These are phyloP conservation scores for Cercospora citrullina DNA, from an alignment of 2,329 filamentous ascomycete species.

Conservation along the genomic window DNA sequence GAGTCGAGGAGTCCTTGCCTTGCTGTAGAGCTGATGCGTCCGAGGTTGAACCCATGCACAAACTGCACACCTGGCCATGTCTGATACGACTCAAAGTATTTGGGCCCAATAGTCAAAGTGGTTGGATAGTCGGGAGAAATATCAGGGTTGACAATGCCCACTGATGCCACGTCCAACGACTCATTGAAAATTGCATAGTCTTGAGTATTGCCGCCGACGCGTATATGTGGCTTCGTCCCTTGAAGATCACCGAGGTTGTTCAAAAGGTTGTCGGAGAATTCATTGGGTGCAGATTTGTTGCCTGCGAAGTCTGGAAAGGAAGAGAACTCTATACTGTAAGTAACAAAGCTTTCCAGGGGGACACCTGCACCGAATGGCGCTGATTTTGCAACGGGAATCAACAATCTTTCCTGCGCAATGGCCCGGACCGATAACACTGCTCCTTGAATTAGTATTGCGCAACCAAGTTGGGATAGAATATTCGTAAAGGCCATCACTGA, in stretches of 20 bases:
- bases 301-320: conserved; percentile 57
- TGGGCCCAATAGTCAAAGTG: conserved; percentile 60
- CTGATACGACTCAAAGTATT: conserved; percentile 63
- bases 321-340: conserved; percentile 55
- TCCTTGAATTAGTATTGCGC: not conserved
- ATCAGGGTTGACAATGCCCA: conserved; percentile 54
- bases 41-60: conserved; percentile 63
- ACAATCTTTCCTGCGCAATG: not conserved
- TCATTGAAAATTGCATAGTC: conserved; percentile 63
- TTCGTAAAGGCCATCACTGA: not conserved
- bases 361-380: conserved; percentile 32
- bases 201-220: conserved; percentile 68
- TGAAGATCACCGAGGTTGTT: conserved; percentile 57
- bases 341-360: conserved; percentile 50
- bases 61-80: conserved; percentile 59
- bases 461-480: not conserved
- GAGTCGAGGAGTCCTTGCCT: conserved; percentile 57
- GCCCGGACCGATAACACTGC: conserved; percentile 50
- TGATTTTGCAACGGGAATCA: not conserved
- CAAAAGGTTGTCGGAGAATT: conserved; percentile 61
- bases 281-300: conserved; percentile 57
- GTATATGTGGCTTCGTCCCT: conserved; percentile 60
- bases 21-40: conserved; percentile 54
- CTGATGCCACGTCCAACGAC: conserved; percentile 51
- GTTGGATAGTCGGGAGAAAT: conserved; percentile 61